Conservation (phyloP, 176 grass and related monocot genomes). For the Stipa capillata region DNA sequence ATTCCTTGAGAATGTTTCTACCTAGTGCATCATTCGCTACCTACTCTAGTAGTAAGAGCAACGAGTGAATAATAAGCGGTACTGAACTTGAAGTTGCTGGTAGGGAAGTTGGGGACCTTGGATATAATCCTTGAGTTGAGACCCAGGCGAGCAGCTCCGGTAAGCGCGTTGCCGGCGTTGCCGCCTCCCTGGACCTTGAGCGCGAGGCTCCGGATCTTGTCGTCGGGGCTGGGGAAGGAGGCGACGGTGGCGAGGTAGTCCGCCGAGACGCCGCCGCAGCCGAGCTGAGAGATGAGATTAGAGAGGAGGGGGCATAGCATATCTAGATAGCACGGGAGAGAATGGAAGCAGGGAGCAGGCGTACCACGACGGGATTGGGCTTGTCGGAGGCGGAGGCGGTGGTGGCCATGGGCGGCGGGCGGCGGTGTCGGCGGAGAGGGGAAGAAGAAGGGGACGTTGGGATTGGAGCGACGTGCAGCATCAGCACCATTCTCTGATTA, state of each 20-base stretch:
- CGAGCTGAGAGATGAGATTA: too few relatives aligned
- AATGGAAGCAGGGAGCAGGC: too few relatives aligned
- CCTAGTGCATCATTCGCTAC: constrained; percentile 59
- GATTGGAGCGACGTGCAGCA: too few relatives aligned
- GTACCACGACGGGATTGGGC: too few relatives aligned
- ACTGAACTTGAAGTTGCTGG: neutral
- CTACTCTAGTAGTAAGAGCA: constrained; percentile 2
- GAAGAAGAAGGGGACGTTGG: too few relatives aligned
- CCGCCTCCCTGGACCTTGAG: constrained; percentile 70
- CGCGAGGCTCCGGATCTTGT: constrained; percentile 62
- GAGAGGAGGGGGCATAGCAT: too few relatives aligned
- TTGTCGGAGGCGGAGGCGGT: neutral
- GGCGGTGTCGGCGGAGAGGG: neutral
- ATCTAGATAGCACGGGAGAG: too few relatives aligned
- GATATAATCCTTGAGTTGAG: constrained; percentile 45
- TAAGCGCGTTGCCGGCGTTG: constrained; percentile 59
- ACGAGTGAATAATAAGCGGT: neutral
- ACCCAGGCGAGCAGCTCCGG: constrained; percentile 49
- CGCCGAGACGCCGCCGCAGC: constrained; percentile 51
- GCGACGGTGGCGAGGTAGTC: constrained; percentile 77
- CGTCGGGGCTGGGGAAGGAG: constrained; percentile 58
- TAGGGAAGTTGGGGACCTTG: constrained; percentile 27
- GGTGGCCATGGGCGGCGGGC: neutral
- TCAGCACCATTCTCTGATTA: too few relatives aligned
- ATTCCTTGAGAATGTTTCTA: constrained; percentile 45